A percentile compares a stretch with the other conserved stretches of the same genome.
These are phyloP conservation scores for Laburnicola sp. DNA, from an alignment of 2,329 filamentous ascomycete genomes.

Conservation along the genomic window DNA sequence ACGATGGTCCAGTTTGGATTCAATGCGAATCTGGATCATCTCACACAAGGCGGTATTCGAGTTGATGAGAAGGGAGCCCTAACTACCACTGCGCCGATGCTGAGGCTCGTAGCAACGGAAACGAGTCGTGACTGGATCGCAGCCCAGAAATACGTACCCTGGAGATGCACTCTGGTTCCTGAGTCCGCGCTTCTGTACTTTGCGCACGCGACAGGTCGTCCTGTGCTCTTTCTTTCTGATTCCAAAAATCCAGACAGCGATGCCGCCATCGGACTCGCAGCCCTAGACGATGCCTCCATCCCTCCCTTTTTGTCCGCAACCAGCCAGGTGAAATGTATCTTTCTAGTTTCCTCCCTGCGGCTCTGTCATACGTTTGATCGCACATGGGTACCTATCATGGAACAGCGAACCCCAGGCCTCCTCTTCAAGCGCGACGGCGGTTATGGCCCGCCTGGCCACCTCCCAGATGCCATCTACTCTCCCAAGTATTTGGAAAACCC, in stretches of 20 bases:
- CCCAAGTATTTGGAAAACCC: conserved; percentile 2
- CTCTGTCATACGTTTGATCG: background rate
- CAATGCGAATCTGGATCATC: background rate
- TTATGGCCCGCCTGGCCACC: background rate
- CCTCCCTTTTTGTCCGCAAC: background rate
- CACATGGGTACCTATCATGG: background rate
- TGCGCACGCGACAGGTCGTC: background rate
- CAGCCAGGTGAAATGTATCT: conserved; percentile 2
- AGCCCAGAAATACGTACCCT: conserved; percentile 1
- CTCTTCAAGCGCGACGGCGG: background rate
- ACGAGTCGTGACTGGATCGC: conserved; percentile 2
- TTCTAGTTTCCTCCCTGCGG: conserved; percentile 1
- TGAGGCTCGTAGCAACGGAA: background rate
- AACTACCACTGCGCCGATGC: conserved; percentile 1
- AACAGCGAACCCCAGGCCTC: background rate
- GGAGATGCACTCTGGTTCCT: background rate
- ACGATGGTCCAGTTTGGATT: conserved; percentile 1
- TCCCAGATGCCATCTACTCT: background rate
- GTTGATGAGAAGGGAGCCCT: conserved; percentile 1
- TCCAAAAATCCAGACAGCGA: background rate
- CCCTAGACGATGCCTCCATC: background rate
- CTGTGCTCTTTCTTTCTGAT: background rate
- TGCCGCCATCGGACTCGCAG: background rate
- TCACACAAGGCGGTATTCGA: conserved; percentile 2
- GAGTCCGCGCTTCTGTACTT: conserved; percentile 1